Evolutionary conservation across 345 rosid species (phyloP).

Genomic region (Physaria fendleri): DNA sequence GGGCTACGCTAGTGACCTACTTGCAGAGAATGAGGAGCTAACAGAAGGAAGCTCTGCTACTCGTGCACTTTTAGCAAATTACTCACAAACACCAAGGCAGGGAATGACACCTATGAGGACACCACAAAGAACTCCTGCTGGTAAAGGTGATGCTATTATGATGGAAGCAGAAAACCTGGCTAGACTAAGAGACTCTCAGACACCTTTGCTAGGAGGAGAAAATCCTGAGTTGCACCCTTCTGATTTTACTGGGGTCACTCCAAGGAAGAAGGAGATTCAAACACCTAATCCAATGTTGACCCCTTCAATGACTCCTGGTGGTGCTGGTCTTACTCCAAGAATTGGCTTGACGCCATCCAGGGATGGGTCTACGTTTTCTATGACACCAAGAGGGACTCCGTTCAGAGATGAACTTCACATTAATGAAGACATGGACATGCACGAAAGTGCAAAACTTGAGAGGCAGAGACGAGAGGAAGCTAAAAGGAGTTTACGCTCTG

Average conservation of each 20-base stretch:
- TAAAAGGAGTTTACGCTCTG: conserved; percentile 64
- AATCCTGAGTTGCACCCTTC: conserved; percentile 99
- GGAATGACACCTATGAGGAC: conserved; percentile 91
- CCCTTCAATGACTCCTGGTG: conserved; percentile 91
- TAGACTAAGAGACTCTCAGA: conserved; percentile 94
- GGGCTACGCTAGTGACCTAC: conserved; percentile 94
- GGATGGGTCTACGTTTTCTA: conserved; percentile 68
- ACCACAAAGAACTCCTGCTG: conserved; percentile 95
- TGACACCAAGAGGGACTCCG: conserved; percentile 95
- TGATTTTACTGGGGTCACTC: conserved; percentile 98
- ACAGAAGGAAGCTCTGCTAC: conserved; percentile 91
- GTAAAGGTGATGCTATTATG: conserved; percentile 96
- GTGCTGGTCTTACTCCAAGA: conserved; percentile 73
- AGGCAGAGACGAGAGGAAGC: conserved; percentile 72
- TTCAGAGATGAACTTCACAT: conserved; percentile 95
- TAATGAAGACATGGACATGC: conserved; percentile 85
- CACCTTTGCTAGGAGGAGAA: conserved; percentile 94
- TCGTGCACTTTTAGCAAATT: conserved; percentile 87
- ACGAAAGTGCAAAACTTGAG: conserved; percentile 70
- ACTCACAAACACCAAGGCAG: conserved; percentile 75
- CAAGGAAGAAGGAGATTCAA: conserved; percentile 75
- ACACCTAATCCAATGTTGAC: conserved; percentile 92
- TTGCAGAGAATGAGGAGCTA: conserved; percentile 78
- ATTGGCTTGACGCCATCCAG: conserved; percentile 88
- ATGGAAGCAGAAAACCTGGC: conserved; percentile 99